Evolutionary conservation across 768 basidiomycete species (phyloP), one percentile per base, ranked within the genome.

Genomic region (Suillus luteus): DNA sequence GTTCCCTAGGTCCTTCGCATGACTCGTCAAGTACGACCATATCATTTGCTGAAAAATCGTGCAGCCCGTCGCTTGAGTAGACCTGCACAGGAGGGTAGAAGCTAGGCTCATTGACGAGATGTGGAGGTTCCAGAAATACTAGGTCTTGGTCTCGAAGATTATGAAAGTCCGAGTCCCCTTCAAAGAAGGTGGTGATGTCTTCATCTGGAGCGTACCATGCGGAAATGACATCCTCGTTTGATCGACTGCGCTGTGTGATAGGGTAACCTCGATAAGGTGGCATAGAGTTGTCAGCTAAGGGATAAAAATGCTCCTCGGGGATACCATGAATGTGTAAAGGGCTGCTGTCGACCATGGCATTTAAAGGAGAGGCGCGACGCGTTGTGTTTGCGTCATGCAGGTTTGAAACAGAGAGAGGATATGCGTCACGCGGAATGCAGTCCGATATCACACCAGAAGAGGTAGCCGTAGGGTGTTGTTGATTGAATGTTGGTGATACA

Each of bases 1-100:
- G 61, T 33, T 44, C 61, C 35, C 63, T 46, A 65, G 66, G 31
- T 60, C 60, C 48, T 33, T 14, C 27, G 24, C 54, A 62, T 33
- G 58, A 8, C 27, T 40, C 61, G 17, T 70, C 61, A 5, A 43
- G 24, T 55, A 22, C 57, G 17, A 24, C 24, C 33, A 59, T 27
- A 11, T 27, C 22, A 68, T 65, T 52, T 27, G 19, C n/a, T 48
- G 52, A 27, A 15, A 55, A 22, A 31, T 61, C 59, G 12, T 14
- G 62, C 9, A 37, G 22, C 8, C 22, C 33, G 14, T 61, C 33
- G 9, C 60, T 61, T 22, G 55, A 55, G 27, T 27, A 38, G 11
- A 10, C 24, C 17, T 59, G 22, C 22, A 35, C 19, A 12, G 10
- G 55, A 24, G n/a, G 12, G 12, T 37, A 60, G 60, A 35, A 61